These are phyloP conservation scores for Neltuma alba DNA, from an alignment of 306 rosid genomes.

Conservation along the genomic window DNA sequence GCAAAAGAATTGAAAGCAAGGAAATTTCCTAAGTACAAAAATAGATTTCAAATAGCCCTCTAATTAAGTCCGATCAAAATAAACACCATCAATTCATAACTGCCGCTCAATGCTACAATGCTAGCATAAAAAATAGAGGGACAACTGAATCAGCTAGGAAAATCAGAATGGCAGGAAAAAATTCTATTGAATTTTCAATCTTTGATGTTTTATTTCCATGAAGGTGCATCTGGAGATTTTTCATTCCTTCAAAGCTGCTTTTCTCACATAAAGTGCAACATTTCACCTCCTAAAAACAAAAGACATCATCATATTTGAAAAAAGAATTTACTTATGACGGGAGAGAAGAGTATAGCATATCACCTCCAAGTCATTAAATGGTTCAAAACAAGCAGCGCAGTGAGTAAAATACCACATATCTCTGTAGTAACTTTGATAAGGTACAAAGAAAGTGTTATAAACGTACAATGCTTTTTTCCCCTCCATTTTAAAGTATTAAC, in stretches of 20 bases:
- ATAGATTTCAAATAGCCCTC: not conserved
- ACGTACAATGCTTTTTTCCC: not conserved
- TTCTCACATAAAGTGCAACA: not conserved
- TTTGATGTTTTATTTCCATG: not conserved
- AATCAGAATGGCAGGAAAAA: not conserved
- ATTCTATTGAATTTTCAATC: not conserved
- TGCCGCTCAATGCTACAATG: not conserved
- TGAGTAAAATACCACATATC: not conserved
- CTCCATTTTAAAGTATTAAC: not conserved
- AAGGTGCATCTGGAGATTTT: not conserved
- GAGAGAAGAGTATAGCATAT: not conserved
- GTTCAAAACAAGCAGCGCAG: not conserved
- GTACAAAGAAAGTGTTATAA: not conserved
- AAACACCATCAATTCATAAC: not conserved
- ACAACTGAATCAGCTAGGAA: not conserved
- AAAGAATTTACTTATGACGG: not conserved
- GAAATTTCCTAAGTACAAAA: not conserved
- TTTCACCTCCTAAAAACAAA: not conserved
- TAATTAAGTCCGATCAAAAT: not conserved
- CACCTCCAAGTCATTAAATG: not conserved
- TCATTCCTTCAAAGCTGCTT: not conserved
- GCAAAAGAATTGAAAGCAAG: not conserved
- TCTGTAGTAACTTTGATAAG: not conserved
- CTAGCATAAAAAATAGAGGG: not conserved
- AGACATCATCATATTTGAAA: not conserved